Percentiles rank a stretch among this genome's conserved stretches.
These are phyloP conservation scores for Cadophora sp. DNA, from an alignment of 2,329 filamentous ascomycete genomes.

Conservation along the genomic window DNA sequence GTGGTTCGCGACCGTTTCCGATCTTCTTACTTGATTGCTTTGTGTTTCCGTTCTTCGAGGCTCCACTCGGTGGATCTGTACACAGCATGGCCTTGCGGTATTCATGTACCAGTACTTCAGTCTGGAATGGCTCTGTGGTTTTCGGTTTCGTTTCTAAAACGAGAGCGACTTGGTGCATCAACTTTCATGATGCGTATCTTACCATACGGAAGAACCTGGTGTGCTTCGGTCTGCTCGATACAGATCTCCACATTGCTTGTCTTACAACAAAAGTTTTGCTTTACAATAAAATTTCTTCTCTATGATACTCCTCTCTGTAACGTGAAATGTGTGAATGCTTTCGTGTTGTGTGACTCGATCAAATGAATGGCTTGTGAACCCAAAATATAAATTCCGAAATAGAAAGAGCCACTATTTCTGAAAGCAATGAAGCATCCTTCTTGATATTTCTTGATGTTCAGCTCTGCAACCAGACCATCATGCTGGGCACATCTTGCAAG, in stretches of 20 bases:
- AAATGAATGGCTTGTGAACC: too few relatives aligned
- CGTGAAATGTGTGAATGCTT: not conserved
- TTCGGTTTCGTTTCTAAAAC: not conserved
- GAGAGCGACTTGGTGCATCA: constrained; percentile 1
- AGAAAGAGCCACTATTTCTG: too few relatives aligned
- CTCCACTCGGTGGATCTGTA: not conserved
- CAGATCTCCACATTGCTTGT: not conserved
- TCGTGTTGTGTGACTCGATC: not conserved
- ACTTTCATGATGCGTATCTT: constrained; percentile 7
- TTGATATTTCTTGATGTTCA: too few relatives aligned
- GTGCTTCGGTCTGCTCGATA: not conserved
- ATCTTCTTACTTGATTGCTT: not conserved
- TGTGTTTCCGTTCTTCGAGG: not conserved
- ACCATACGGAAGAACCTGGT: not conserved
- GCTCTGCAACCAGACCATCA: not conserved
- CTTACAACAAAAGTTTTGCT: not conserved
- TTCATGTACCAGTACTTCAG: not conserved
- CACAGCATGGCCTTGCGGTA: not conserved
- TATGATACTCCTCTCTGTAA: not conserved
- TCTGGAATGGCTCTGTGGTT: not conserved
- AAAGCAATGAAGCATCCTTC: too few relatives aligned
- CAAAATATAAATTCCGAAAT: too few relatives aligned
- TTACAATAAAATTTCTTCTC: not conserved
- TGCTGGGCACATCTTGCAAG: not conserved
- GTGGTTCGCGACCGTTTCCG: too few relatives aligned